Percentiles rank a stretch among this genome's conserved stretches.
phyloP scores from a whole-genome alignment of 306 rosid species.

The Pyrus betulifolia region DNA sequence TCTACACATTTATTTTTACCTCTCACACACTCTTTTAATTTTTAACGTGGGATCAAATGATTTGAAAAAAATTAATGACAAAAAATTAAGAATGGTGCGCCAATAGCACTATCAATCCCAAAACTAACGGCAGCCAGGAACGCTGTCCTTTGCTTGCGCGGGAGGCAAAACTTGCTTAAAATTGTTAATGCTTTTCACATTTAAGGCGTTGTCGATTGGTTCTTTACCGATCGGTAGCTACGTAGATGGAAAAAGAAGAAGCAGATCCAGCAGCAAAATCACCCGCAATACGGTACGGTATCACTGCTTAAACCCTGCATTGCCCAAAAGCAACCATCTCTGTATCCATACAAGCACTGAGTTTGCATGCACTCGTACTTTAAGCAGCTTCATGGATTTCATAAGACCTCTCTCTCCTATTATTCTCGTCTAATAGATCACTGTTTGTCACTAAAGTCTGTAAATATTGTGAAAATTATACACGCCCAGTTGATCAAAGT shows the following conservation, averaged over 20 bases:
- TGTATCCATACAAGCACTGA: not conserved
- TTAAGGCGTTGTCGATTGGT: not conserved
- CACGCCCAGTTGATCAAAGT: slow-evolving; percentile 68
- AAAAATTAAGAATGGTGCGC: too few relatives aligned
- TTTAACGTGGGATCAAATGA: accelerated
- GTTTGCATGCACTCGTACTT: slow-evolving; percentile 51
- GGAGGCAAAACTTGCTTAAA: not conserved
- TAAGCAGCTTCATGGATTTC: slow-evolving; percentile 37
- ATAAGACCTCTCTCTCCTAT: slow-evolving; percentile 29
- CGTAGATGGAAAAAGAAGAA: not conserved
- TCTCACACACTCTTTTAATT: too few relatives aligned
- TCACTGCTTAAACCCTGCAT: not conserved
- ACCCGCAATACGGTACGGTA: not conserved
- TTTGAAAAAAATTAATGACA: too few relatives aligned
- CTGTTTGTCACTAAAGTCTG: slow-evolving; percentile 35
- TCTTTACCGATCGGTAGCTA: not conserved
- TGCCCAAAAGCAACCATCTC: not conserved
- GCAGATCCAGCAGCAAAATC: not conserved
- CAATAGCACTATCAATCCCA: too few relatives aligned
- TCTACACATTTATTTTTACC: too few relatives aligned
- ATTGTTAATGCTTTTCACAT: not conserved
- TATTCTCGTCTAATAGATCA: slow-evolving; percentile 42
- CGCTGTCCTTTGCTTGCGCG: not conserved
- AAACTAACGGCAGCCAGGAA: not conserved
- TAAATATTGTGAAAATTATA: slow-evolving; percentile 23